phyloP scores from a whole-genome alignment of 306 rosid genomes.

The Boehmeria nivea region DNA sequence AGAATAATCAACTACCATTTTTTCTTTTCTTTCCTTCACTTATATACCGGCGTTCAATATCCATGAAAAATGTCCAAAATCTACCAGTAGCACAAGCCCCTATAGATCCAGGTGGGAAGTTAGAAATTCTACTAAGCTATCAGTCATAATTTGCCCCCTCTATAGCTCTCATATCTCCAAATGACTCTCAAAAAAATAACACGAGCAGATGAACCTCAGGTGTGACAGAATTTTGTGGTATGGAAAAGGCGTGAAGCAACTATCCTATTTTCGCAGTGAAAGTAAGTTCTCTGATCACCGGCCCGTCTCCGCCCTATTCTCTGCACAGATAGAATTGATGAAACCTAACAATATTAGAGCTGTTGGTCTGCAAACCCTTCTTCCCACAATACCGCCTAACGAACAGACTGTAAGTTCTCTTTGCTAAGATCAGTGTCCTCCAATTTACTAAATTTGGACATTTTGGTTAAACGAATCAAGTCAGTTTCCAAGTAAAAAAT shows the following conservation, averaged over 20 bases:
- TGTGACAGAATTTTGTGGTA: constrained; percentile 91
- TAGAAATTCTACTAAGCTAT: neutral
- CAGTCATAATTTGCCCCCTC: neutral
- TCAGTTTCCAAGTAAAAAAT: no score
- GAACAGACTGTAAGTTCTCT: constrained; percentile 44
- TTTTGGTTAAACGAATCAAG: constrained; percentile 4
- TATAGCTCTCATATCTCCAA: neutral
- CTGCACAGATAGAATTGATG: constrained; percentile 56
- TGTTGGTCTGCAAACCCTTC: constrained; percentile 21
- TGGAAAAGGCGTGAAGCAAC: constrained; percentile 84
- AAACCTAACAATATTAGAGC: constrained; percentile 38
- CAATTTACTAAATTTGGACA: neutral
- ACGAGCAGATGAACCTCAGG: constrained; percentile 36
- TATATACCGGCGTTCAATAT: no score
- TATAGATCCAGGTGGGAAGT: constrained; percentile 5
- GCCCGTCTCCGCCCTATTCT: constrained; percentile 85
- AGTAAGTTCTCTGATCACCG: constrained; percentile 96
- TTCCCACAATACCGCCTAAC: constrained; percentile 28
- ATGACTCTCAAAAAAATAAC: constrained; percentile 1
- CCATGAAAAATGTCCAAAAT: neutral
- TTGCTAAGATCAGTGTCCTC: neutral
- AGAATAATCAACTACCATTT: neutral
- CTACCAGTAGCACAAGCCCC: constrained; percentile 1
- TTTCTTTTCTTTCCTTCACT: neutral
- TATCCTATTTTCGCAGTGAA: constrained; percentile 77